Conservation (phyloP, 2,329 filamentous ascomycete genomes). For the Hymenoscyphus occultus region DNA sequence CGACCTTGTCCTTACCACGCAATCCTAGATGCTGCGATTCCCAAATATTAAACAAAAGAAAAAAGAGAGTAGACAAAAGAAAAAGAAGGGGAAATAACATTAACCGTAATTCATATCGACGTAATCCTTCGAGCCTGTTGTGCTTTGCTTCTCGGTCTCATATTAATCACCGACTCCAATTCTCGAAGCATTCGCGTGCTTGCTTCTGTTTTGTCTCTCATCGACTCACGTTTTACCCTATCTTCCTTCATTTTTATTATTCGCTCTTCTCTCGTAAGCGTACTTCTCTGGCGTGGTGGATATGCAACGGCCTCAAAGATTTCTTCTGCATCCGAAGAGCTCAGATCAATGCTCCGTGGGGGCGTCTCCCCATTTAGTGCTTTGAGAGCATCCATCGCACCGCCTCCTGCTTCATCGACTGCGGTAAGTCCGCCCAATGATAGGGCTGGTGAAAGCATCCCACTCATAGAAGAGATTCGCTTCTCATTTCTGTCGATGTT, state of each 20-base stretch:
- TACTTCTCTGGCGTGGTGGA: conserved; percentile 64
- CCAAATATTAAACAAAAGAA: conserved; percentile 15
- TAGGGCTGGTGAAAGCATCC: conserved; percentile 52
- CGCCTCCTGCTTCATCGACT: conserved; percentile 47
- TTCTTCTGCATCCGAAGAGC: conserved; percentile 64
- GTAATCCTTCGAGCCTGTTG: conserved; percentile 32
- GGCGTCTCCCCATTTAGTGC: conserved; percentile 71
- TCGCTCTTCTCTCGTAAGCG: conserved; percentile 80
- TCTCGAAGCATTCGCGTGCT: conserved; percentile 89
- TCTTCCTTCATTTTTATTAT: conserved; percentile 87
- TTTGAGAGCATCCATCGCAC: conserved; percentile 68
- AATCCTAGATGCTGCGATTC: conserved; percentile 7
- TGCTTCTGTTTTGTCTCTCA: conserved; percentile 73
- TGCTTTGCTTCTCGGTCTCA: conserved; percentile 42
- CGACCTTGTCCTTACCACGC: conserved; percentile 2
- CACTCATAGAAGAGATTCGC: conserved; percentile 60
- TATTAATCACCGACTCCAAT: conserved; percentile 81
- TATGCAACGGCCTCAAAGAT: conserved; percentile 89
- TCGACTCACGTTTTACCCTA: conserved; percentile 66
- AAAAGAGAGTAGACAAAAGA: no score
- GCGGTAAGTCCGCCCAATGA: conserved; percentile 68
- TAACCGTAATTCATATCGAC: conserved; percentile 36
- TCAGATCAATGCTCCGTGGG: conserved; percentile 49
- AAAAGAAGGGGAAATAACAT: conserved; percentile 21
- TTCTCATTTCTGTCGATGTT: conserved; percentile 81